Conservation (phyloP, 106 monocot species). For the Ottelia alismoides region DNA sequence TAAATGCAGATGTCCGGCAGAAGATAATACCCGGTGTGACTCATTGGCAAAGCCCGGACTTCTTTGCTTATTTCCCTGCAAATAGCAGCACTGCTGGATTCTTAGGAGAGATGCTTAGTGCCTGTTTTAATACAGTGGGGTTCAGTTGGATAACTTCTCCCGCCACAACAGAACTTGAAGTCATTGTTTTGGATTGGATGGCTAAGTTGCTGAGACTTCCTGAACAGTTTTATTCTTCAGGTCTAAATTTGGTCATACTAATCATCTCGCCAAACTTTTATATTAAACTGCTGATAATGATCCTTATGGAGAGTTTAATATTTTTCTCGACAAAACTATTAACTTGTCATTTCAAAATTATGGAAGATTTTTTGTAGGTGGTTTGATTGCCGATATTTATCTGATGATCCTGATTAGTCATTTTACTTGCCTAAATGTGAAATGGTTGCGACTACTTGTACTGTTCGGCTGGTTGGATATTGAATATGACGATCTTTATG, state of each 20-base stretch:
- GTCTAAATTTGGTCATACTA: conserved; percentile 11
- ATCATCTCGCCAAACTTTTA: not conserved
- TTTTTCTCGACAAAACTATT: no score
- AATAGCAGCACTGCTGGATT: conserved; percentile 86
- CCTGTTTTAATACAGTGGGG: conserved; percentile 64
- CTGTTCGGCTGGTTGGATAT: no score
- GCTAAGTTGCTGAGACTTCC: conserved; percentile 82
- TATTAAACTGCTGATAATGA: no score
- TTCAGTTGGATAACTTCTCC: conserved; percentile 89
- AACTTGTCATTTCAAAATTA: no score
- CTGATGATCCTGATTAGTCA: no score
- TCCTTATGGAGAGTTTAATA: no score
- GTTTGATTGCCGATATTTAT: no score
- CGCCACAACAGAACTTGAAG: conserved; percentile 90
- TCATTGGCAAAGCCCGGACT: conserved; percentile 78
- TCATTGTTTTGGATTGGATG: conserved; percentile 86
- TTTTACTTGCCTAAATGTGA: no score
- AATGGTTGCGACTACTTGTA: no score
- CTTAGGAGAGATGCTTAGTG: conserved; percentile 85
- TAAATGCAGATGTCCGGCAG: conserved; percentile 41
- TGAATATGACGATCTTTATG: no score
- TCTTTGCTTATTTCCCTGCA: conserved; percentile 75
- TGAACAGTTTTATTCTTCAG: conserved; percentile 50
- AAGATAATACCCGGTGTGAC: conserved; percentile 73
- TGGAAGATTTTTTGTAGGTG: no score